Base-by-base conservation (phyloP, 805 yeast species). In the Barnettozyma botsteinii region DNA sequence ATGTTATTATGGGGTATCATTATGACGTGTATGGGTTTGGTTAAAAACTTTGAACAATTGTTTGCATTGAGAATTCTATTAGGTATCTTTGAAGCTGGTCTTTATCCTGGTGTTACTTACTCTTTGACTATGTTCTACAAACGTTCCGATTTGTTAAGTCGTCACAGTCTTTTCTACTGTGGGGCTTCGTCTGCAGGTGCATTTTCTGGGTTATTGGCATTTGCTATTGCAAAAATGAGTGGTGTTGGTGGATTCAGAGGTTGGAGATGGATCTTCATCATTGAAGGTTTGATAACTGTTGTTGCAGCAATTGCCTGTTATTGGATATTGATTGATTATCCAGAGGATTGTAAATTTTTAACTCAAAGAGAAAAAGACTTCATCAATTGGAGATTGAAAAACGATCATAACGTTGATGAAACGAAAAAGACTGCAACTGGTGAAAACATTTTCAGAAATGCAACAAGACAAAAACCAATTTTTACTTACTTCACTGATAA, bases 21-120 rank as follows among this genome's bases (percentile, higher is more conserved):
- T 67, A 67, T 44, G 37, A 61, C 76, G 9, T 65, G 72, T 38
- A 69, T 71, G 37, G 77, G 75, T 20, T 70, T 72, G 2, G 71
- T 67, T 5, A 60, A 65, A 31, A 56, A 61, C 20, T 46, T 40
- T 20, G 21, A 11, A 3, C 42, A 41, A 10, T 35, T 46, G 30
- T 32, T 40, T 38, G 70, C 69, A 4, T 51, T 72, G 12, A 60
- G 82, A 47, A 62, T 75, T 21, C 46, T 75, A 19, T 52, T 71
- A 15, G 75, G 75, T 9, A 53, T 66, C 9, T 52, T 65, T 29
- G 72, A 67, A 45, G 68, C 70, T 29, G 70, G 69, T 3, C 58
- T 68, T 20, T 63, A 64, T 25, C 72, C 73, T 4, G 72, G 68
- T 33, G 59, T 67, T 14, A 57, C 60, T 11, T 59, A 61, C 39